phyloP scores from a whole-genome alignment of 208 protist species.

The Leishmania martiniquensis region DNA sequence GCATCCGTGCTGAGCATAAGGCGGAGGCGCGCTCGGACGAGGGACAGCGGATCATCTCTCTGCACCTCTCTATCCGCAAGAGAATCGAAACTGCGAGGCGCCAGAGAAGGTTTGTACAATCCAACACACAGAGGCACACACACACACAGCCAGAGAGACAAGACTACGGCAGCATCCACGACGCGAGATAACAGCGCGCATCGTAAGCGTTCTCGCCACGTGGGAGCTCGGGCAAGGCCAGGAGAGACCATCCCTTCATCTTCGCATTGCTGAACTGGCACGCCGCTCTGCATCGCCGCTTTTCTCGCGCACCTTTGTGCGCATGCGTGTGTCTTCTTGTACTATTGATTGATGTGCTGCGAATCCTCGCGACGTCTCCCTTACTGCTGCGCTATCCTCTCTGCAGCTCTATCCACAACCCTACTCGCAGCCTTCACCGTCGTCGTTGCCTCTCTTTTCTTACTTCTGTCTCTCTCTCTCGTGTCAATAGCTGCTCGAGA shows the following conservation, averaged over 20 bases:
- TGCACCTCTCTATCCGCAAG: neutral
- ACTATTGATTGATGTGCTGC: neutral
- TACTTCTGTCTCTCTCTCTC: neutral
- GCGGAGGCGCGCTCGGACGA: neutral
- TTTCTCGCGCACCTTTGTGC: neutral
- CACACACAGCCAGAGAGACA: neutral
- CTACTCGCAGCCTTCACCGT: neutral
- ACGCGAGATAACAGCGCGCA: neutral
- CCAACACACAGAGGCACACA: neutral
- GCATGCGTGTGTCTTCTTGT: neutral
- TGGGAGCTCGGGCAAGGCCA: neutral
- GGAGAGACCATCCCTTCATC: neutral
- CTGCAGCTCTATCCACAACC: neutral
- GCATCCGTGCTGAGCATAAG: neutral
- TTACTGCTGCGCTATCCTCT: neutral
- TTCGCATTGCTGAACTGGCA: neutral
- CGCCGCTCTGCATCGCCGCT: neutral
- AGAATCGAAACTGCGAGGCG: neutral
- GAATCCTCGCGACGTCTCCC: neutral
- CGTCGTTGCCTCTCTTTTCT: no score
- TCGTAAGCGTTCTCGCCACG: neutral
- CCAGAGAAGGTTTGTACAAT: neutral
- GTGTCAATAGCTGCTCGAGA: neutral
- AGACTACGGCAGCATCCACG: neutral
- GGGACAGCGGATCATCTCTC: neutral